Evolutionary conservation across 257 asterid species (phyloP).

Genomic region (Nicotiana tabacum): DNA sequence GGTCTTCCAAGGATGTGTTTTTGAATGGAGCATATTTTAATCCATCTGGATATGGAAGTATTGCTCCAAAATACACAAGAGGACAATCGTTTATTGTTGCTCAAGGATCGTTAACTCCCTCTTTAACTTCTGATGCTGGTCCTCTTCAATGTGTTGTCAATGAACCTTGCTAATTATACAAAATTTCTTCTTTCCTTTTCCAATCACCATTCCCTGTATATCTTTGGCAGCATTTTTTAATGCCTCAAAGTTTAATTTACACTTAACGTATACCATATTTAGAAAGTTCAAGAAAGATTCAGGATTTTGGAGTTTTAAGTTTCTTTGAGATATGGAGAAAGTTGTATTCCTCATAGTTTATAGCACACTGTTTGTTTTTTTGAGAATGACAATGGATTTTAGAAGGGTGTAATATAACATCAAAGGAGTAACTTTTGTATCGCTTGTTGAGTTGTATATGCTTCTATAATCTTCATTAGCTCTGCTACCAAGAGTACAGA

Average conservation of each 20-base stretch:
- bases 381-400: neutral
- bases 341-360: neutral
- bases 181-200: neutral
- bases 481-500: neutral
- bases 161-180: constrained; percentile 27
- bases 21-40: constrained; percentile 72
- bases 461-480: neutral
- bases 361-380: neutral
- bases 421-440: neutral
- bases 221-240: neutral
- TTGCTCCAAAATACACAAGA: constrained; percentile 42
- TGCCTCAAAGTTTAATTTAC: neutral
- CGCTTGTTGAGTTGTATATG: neutral
- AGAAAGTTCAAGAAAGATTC: neutral
- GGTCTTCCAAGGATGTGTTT: constrained; percentile 59
- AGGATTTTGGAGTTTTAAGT: neutral
- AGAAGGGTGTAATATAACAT: neutral
- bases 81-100: constrained; percentile 57
- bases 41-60: constrained; percentile 67
- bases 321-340: neutral
- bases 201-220: neutral
- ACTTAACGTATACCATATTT: neutral
- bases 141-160: constrained; percentile 39
- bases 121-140: constrained; percentile 60
- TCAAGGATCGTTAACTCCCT: constrained; percentile 56